phyloP scores from a whole-genome alignment of 169 alveolate genomes.

The Cryptosporidium baileyi region DNA sequence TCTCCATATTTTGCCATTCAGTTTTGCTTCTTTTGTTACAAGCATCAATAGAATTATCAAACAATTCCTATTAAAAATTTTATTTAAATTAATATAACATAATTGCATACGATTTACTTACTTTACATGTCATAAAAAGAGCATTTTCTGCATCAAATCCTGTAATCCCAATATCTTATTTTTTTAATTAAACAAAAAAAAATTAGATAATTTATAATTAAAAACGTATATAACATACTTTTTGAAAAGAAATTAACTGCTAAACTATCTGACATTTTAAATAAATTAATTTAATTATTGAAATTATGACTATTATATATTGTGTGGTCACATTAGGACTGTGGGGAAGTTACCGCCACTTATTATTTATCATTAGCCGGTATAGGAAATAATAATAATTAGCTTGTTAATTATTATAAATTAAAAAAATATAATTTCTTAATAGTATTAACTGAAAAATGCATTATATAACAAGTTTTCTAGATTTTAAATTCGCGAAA shows the following conservation, averaged over 20 bases:
- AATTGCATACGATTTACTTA: background rate
- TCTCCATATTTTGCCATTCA: slow-evolving; percentile 23
- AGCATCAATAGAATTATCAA: slow-evolving; percentile 67
- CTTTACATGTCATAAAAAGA: slow-evolving; percentile 62
- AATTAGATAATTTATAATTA: background rate
- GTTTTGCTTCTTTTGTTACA: background rate
- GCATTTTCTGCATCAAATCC: slow-evolving; percentile 68
- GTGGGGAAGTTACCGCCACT: slow-evolving; percentile 49
- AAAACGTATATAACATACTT: slow-evolving; percentile 21
- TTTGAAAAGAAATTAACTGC: slow-evolving; percentile 58
- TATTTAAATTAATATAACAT: background rate
- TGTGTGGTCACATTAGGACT: slow-evolving; percentile 14
- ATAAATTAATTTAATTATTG: background rate
- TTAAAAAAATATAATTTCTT: background rate
- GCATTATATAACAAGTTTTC: background rate
- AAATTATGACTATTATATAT: background rate
- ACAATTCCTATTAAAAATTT: slow-evolving; percentile 2
- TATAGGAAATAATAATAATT: no score
- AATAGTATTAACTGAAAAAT: background rate
- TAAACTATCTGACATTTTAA: slow-evolving; percentile 15
- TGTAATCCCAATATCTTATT: slow-evolving; percentile 51
- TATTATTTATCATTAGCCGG: no score
- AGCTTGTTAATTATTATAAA: background rate
- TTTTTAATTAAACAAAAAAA: background rate
- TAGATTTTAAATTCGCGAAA: background rate